phyloP scores from a whole-genome alignment of 495 filamentous ascomycete genomes.

The Neurospora sp. region DNA sequence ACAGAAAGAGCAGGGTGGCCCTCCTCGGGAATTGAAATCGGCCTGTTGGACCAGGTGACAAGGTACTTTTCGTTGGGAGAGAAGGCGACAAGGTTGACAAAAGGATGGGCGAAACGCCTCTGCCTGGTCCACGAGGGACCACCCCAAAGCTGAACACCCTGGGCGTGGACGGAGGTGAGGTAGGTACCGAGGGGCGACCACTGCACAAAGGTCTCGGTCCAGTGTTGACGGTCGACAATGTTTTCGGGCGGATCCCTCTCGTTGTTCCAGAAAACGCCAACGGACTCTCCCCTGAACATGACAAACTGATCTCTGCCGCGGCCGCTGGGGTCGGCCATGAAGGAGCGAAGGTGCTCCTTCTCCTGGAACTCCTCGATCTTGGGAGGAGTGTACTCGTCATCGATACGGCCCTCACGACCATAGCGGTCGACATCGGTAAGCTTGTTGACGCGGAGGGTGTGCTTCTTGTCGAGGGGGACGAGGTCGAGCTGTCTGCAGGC shows the following conservation, averaged over 20 bases:
- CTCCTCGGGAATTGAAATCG: conserved; percentile 79
- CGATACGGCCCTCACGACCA: conserved; percentile 83
- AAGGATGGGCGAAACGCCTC: conserved; percentile 87
- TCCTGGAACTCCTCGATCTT: conserved; percentile 69
- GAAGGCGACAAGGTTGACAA: conserved; percentile 91
- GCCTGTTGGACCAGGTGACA: conserved; percentile 90
- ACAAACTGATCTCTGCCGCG: conserved; percentile 90
- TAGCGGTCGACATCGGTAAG: conserved; percentile 95
- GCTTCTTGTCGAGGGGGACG: conserved; percentile 83
- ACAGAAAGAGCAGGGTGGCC: conserved; percentile 68
- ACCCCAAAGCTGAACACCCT: conserved; percentile 96
- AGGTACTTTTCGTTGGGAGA: conserved; percentile 89
- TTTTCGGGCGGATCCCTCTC: conserved; percentile 82
- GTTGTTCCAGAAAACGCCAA: conserved; percentile 97
- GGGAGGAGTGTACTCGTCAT: conserved; percentile 79
- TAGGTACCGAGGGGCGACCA: conserved; percentile 95
- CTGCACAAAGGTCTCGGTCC: conserved; percentile 95
- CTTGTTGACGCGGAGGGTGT: conserved; percentile 93
- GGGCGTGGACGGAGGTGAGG: conserved; percentile 85
- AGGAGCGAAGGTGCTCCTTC: conserved; percentile 91
- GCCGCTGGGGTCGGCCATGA: conserved; percentile 73
- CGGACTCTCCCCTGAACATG: conserved; percentile 80
- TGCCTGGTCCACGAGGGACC: conserved; percentile 80
- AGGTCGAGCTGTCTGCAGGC: conserved; percentile 79
- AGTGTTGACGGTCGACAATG: conserved; percentile 81